Percentiles rank a stretch among this genome's conserved stretches.
Conservation (phyloP, 2,329 filamentous ascomycete genomes). For the Rhynchosporium graminicola region DNA sequence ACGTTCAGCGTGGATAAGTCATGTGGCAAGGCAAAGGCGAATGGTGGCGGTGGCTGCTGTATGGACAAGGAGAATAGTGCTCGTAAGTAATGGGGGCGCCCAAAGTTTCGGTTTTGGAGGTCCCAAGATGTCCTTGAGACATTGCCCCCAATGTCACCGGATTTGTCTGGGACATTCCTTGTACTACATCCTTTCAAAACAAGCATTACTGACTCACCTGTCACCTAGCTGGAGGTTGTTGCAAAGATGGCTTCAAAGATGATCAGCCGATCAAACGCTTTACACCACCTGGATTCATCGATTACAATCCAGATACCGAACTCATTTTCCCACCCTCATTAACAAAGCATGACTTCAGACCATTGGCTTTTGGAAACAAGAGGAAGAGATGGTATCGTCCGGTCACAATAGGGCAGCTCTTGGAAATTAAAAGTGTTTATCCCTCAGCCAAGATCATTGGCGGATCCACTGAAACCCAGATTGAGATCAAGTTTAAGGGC, state of each 20-base stretch:
- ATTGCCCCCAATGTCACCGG: no score
- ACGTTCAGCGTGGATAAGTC: conserved; percentile 65
- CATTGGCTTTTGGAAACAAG: conserved; percentile 91
- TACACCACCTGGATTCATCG: conserved; percentile 86
- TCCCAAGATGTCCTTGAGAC: no score
- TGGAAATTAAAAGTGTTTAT: conserved; percentile 86
- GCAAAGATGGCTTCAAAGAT: conserved; percentile 59
- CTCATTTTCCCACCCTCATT: conserved; percentile 90
- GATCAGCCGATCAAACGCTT: conserved; percentile 66
- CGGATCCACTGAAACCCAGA: conserved; percentile 95
- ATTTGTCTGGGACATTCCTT: no score
- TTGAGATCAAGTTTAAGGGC: conserved; percentile 97
- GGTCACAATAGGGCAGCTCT: conserved; percentile 79
- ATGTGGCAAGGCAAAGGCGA: conserved; percentile 53
- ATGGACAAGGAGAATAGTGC: conserved; percentile 60
- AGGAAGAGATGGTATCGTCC: conserved; percentile 92
- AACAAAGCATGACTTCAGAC: conserved; percentile 77
- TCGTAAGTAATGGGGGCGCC: no score
- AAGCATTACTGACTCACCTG: no score
- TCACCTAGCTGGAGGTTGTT: conserved; percentile 56
- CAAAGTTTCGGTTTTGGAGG: no score
- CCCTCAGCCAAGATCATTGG: conserved; percentile 92
- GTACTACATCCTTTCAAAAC: no score
- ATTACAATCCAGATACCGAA: conserved; percentile 91
- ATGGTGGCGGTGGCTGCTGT: conserved; percentile 64